A percentile compares a stretch with the other conserved stretches of the same genome.
Evolutionary conservation across 164 flowering plant genomes (phyloP).

Genomic region (Nelumbo lutea): DNA sequence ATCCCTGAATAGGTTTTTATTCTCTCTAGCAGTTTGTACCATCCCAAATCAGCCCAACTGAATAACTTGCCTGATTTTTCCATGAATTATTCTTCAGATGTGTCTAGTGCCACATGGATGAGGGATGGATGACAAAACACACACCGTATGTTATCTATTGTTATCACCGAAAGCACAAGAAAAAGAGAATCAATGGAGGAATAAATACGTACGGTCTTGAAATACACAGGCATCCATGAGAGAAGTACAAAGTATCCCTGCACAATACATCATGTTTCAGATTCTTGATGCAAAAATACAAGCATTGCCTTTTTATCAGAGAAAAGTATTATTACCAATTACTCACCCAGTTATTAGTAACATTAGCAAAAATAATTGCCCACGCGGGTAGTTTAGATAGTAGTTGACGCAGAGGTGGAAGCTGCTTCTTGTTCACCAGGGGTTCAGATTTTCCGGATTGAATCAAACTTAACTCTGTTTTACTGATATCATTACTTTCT

Average conservation of each 20-base stretch:
- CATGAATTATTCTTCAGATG: too few relatives aligned
- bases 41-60: background rate
- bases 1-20: too few relatives aligned
- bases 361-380: slow-evolving; percentile 80
- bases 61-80: too few relatives aligned
- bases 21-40: too few relatives aligned
- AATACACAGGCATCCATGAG: slow-evolving; percentile 98
- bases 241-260: slow-evolving; percentile 98
- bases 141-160: background rate
- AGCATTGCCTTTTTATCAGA: background rate
- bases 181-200: background rate
- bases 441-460: slow-evolving; percentile 62
- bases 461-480: slow-evolving; percentile 58
- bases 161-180: background rate
- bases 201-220: slow-evolving; percentile 67
- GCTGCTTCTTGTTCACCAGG: slow-evolving; percentile 19
- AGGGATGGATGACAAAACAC: background rate
- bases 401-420: slow-evolving; percentile 49
- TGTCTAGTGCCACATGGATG: background rate
- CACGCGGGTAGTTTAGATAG: slow-evolving; percentile 77
- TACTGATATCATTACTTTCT: slow-evolving; percentile 43
- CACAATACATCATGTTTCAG: slow-evolving; percentile 10
- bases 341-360: slow-evolving; percentile 90
- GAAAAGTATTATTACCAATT: background rate
- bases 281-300: background rate